These are phyloP conservation scores for Cutaneotrichosporon sp. DNA, from an alignment of 1,284 basidiomycete genomes.

Conservation along the genomic window DNA sequence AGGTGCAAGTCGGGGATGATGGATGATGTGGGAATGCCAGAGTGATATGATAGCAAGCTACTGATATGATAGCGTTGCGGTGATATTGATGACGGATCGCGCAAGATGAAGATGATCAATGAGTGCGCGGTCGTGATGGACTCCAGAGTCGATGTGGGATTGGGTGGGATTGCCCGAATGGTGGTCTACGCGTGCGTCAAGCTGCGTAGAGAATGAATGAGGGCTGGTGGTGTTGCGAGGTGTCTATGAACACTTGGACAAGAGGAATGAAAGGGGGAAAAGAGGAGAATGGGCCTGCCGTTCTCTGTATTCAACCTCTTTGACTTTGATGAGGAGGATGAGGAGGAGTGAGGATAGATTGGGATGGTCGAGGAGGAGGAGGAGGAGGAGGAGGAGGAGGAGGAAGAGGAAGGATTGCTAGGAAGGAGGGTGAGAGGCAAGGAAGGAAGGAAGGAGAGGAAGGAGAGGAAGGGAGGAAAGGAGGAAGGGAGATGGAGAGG, in stretches of 20 bases:
- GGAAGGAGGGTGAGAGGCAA: background rate
- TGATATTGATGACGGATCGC: background rate
- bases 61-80: background rate
- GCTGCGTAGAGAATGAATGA: background rate
- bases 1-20: background rate
- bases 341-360: conserved; percentile 1
- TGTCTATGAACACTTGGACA: conserved; percentile 16
- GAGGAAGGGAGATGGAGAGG: background rate
- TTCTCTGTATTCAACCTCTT: conserved; percentile 2
- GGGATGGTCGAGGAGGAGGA: conserved; percentile 8
- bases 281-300: conserved; percentile 10
- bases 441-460: background rate
- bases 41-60: background rate
- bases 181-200: background rate
- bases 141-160: background rate
- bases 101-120: background rate
- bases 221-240: no score
- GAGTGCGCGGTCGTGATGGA: background rate
- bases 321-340: conserved; percentile 13
- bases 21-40: background rate
- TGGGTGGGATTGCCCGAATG: background rate
- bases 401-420: background rate
- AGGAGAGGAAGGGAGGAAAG: background rate
- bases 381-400: conserved; percentile 12
- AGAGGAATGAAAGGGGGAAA: background rate